These are phyloP conservation scores for Podosphaera fusca DNA, from an alignment of 2,329 filamentous ascomycete genomes.

Conservation along the genomic window DNA sequence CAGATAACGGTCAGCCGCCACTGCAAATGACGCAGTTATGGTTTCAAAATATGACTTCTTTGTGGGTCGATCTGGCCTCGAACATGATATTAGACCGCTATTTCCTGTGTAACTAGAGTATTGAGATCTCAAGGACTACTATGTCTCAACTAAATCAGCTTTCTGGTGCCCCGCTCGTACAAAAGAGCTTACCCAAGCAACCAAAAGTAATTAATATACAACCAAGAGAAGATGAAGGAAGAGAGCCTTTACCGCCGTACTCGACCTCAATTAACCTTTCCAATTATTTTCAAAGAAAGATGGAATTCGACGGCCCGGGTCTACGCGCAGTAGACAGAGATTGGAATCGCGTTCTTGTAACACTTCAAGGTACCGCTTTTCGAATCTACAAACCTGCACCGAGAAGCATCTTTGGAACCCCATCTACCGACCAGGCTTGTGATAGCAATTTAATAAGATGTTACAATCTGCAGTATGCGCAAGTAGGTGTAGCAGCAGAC, in stretches of 20 bases:
- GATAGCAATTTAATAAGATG: slow-evolving; percentile 22
- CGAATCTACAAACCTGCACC: slow-evolving; percentile 30
- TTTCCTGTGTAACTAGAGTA: too few relatives aligned
- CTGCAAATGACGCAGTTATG: too few relatives aligned
- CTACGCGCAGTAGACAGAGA: slow-evolving; percentile 37
- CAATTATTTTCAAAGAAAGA: slow-evolving; percentile 36
- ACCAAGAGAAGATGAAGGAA: slow-evolving; percentile 18
- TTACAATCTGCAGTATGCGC: slow-evolving; percentile 54
- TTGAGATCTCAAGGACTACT: too few relatives aligned
- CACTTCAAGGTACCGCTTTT: slow-evolving; percentile 45
- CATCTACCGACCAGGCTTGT: background rate
- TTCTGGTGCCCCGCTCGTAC: too few relatives aligned
- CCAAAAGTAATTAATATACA: slow-evolving; percentile 7
- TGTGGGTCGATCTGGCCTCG: too few relatives aligned
- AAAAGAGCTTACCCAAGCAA: too few relatives aligned
- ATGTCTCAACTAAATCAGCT: too few relatives aligned
- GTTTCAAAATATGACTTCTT: too few relatives aligned
- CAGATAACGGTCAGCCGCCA: too few relatives aligned
- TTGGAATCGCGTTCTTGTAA: slow-evolving; percentile 39
- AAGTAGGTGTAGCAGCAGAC: slow-evolving; percentile 51
- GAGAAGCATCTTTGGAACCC: slow-evolving; percentile 22
- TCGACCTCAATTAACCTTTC: slow-evolving; percentile 31
- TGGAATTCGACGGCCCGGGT: slow-evolving; percentile 41
- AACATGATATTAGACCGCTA: too few relatives aligned
- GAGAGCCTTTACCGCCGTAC: slow-evolving; percentile 30